Conservation (phyloP, 2,329 filamentous ascomycete genomes). For the Coleophoma eucalyptorum region DNA sequence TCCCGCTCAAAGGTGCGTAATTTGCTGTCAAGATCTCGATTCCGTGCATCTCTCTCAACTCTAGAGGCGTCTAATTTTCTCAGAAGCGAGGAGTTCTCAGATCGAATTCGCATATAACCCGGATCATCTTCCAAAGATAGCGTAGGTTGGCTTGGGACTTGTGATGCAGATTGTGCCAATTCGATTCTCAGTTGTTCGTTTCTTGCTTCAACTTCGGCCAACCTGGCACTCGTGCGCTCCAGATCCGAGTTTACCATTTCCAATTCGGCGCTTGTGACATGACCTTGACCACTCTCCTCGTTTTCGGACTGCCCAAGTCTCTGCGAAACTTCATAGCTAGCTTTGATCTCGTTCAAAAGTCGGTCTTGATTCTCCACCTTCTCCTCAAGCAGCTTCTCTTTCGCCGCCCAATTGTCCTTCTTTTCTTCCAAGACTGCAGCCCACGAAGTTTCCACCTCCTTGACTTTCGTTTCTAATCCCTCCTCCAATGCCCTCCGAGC, state of each 20-base stretch:
- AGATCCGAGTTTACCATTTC: constrained; percentile 91
- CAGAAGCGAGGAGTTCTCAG: constrained; percentile 88
- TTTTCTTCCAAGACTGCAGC: constrained; percentile 87
- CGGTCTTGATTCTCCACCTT: constrained; percentile 94
- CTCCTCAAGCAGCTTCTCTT: constrained; percentile 86
- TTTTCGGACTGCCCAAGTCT: constrained; percentile 71
- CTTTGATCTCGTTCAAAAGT: constrained; percentile 89
- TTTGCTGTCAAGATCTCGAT: constrained; percentile 70
- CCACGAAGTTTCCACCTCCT: constrained; percentile 90
- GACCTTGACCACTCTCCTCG: constrained; percentile 53
- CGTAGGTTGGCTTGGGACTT: constrained; percentile 56
- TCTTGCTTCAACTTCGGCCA: constrained; percentile 87
- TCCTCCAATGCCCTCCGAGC: constrained; percentile 73
- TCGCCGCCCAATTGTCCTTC: constrained; percentile 92
- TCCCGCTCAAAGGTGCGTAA: constrained; percentile 79
- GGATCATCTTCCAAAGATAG: constrained; percentile 82
- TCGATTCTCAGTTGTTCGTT: constrained; percentile 93
- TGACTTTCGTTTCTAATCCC: constrained; percentile 73
- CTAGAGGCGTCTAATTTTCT: constrained; percentile 81
- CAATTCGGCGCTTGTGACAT: constrained; percentile 82
- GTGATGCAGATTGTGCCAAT: constrained; percentile 82
- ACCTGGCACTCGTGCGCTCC: constrained; percentile 79
- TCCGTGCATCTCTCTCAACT: constrained; percentile 79
- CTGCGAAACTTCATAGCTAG: constrained; percentile 94
- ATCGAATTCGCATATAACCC: constrained; percentile 78